Base-by-base conservation (phyloP, 148 eudicot species). In the Camellia sinensis region DNA sequence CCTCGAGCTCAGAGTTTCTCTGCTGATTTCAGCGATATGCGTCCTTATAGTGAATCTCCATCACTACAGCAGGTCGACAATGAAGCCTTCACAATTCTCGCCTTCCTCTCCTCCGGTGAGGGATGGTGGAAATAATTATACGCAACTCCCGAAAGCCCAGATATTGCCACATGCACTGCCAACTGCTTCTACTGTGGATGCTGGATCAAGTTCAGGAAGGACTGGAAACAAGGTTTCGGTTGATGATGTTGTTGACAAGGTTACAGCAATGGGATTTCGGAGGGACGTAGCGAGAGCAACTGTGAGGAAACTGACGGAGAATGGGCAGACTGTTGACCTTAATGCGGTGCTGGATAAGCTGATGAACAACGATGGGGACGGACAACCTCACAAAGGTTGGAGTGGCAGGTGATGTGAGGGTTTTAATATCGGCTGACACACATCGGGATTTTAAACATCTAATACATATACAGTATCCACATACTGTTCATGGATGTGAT, bases 301-400 rank as follows among this genome's bases (percentile, higher is more conserved):
- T 11, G 85, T 52, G 57, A 75, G 60, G 78, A 83, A 69, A 65
- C 60, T 83, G 79, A 61, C 53, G 2, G 79, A 75, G 57, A 69
- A 65, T 52, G 85, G 85, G 41, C 79, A 79, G 54, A 56, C 82
- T 2, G 82, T 75, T 22, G 85, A 83, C 71, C 76, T 83, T 44
- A 83, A 83, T 43, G 62, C 60, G 2, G 85, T 83, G 71, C 78
- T 83, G 54, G 85, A 83, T 62, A 83, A 83, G 82, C 65, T 83
- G 63, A 83, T 79, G 85, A 79, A 53, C 64, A 40, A 56, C 2
- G 57, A 56, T 13, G 46, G 70, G n/a, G 29, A 61, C 29, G n/a
- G 19, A 21, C 15, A 61, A 46, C 41, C 53, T 61, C 67, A 62
- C 54, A 7, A 63, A 45, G 45, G 29, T 75, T 22, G 53, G 66